These are phyloP conservation scores for Ceriops tagal DNA, from an alignment of 345 rosid genomes.

Conservation along the genomic window DNA sequence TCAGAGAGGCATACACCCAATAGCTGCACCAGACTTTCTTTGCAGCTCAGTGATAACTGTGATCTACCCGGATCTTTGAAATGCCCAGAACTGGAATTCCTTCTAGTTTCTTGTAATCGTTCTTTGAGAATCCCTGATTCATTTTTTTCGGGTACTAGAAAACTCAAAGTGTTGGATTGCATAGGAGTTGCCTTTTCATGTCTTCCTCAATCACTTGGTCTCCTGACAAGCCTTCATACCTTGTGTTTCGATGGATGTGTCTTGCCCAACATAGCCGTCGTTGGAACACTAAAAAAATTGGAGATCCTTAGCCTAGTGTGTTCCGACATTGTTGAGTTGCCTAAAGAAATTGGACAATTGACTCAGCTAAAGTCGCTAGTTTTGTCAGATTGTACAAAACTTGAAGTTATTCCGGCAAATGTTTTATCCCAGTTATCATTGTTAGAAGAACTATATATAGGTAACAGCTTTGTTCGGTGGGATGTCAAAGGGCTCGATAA, in stretches of 20 bases:
- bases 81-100: constrained; percentile 1
- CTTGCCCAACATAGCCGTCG: neutral
- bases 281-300: neutral
- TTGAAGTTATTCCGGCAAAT: constrained; percentile 28
- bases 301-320: neutral
- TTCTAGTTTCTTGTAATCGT: neutral
- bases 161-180: neutral
- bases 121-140: neutral
- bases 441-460: constrained; percentile 36
- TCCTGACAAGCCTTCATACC: neutral
- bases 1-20: neutral
- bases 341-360: neutral
- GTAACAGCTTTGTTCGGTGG: constrained; percentile 23
- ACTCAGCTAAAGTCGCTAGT: constrained; percentile 14
- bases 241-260: neutral
- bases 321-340: neutral
- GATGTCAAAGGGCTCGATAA: constrained; percentile 6
- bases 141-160: neutral
- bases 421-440: constrained; percentile 23
- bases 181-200: neutral
- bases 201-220: neutral
- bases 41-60: neutral
- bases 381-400: constrained; percentile 22
- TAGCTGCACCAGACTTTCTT: neutral
- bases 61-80: neutral